phyloP scores from a whole-genome alignment of 163 green algal species.

The Chlamydomonas reinhardtii region DNA sequence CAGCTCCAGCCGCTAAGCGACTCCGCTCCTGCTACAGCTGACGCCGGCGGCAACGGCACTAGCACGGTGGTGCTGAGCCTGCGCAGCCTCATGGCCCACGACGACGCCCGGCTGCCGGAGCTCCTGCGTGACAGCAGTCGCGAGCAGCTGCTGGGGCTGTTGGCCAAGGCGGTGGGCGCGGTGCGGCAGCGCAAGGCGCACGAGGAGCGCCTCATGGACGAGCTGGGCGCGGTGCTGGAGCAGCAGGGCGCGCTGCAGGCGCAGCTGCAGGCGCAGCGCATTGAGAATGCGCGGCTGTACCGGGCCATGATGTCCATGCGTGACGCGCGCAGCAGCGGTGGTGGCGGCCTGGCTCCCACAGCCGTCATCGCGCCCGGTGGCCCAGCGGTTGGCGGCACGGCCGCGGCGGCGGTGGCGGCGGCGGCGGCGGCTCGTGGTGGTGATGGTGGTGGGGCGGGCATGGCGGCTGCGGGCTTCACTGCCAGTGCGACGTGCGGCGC shows the following conservation, averaged over 20 bases:
- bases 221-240: slow-evolving; percentile 35
- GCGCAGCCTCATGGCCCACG: background rate
- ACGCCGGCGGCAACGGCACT: background rate
- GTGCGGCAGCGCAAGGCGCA: slow-evolving; percentile 12
- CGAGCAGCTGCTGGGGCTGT: slow-evolving; percentile 4
- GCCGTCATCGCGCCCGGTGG: background rate
- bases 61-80: background rate
- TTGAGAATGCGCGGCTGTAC: slow-evolving; percentile 25
- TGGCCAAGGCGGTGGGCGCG: slow-evolving; percentile 7
- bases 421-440: too few relatives aligned
- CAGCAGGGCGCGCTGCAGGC: slow-evolving; percentile 25
- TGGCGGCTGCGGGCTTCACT: background rate
- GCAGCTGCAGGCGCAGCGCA: slow-evolving; percentile 22
- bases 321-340: slow-evolving; percentile 35
- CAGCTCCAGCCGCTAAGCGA: too few relatives aligned
- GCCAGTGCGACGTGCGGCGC: background rate
- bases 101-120: background rate
- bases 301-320: slow-evolving; percentile 15
- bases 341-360: background rate
- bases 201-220: slow-evolving; percentile 42
- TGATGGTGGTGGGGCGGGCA: background rate
- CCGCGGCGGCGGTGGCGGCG: background rate
- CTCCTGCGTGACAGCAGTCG: background rate
- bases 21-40: background rate
- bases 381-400: background rate